A percentile compares a stretch with the other conserved stretches of the same genome.
phyloP scores from a whole-genome alignment of 2,329 filamentous ascomycete species.

The Alternaria novae-zelandiae region DNA sequence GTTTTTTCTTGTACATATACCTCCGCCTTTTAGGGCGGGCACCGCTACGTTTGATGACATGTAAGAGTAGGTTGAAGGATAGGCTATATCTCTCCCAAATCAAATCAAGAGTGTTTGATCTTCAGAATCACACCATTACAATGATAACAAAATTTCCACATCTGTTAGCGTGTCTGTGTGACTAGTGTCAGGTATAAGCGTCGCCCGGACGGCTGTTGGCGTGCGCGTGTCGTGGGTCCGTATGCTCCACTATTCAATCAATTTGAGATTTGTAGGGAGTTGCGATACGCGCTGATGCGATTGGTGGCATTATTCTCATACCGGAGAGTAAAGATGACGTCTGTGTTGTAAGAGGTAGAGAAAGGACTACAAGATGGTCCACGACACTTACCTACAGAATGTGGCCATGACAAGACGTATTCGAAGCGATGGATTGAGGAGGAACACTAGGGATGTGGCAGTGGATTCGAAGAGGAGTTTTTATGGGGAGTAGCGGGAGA shows the following conservation, averaged over 20 bases:
- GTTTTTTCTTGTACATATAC: slow-evolving; percentile 6
- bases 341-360: background rate
- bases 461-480: background rate
- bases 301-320: background rate
- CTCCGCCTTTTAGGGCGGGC: slow-evolving; percentile 3
- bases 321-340: background rate
- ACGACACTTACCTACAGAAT: background rate
- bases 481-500: background rate
- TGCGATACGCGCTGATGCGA: background rate
- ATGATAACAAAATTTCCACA: background rate
- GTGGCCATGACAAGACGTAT: background rate
- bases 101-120: background rate
- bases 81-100: background rate
- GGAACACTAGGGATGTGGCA: slow-evolving; percentile 2
- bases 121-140: background rate
- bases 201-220: too few relatives aligned
- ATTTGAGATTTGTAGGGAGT: background rate
- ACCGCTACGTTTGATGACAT: background rate
- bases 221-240: background rate
- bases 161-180: background rate
- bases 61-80: slow-evolving; percentile 2
- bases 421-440: slow-evolving; percentile 7
- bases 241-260: background rate
- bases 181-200: background rate
- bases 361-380: background rate